Conservation (phyloP, 257 asterid genomes). For the Rubia yunnanensis region DNA sequence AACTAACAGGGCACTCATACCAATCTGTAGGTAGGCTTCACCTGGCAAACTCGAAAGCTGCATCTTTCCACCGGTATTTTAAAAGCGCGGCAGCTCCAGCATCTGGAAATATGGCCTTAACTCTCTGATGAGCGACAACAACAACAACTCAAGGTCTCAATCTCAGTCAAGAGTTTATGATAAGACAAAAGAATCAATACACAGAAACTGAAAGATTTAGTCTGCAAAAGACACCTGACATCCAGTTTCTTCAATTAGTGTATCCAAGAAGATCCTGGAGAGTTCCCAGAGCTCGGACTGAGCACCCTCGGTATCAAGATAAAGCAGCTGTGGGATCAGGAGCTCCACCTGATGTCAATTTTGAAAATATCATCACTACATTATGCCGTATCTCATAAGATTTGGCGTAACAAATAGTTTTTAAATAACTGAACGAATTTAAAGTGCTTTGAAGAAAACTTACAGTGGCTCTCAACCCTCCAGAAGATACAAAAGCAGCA, state of each 20-base stretch:
- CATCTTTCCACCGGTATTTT: constrained; percentile 87
- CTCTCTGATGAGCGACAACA: constrained; percentile 70
- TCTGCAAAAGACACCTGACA: constrained; percentile 43
- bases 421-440: too few species aligned
- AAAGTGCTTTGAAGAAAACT: constrained; percentile 12
- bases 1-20: neutral
- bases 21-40: constrained; percentile 12
- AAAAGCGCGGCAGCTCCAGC: constrained; percentile 98
- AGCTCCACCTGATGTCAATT: constrained; percentile 61
- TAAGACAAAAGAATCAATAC: neutral
- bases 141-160: constrained; percentile 23
- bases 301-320: constrained; percentile 96
- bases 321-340: constrained; percentile 85
- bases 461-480: constrained; percentile 89
- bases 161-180: constrained; percentile 1
- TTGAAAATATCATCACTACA: neutral
- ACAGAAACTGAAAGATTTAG: neutral
- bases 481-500: constrained; percentile 72
- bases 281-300: constrained; percentile 90
- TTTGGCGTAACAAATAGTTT: too few species aligned
- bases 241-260: constrained; percentile 70
- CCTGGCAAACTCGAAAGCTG: constrained; percentile 81
- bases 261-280: constrained; percentile 64
- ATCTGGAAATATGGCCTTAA: constrained; percentile 92
- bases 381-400: neutral